Evolutionary conservation across 495 filamentous ascomycete species (phyloP), one percentile per base, ranked within the genome.

Genomic region (Chlorociboria aeruginascens): DNA sequence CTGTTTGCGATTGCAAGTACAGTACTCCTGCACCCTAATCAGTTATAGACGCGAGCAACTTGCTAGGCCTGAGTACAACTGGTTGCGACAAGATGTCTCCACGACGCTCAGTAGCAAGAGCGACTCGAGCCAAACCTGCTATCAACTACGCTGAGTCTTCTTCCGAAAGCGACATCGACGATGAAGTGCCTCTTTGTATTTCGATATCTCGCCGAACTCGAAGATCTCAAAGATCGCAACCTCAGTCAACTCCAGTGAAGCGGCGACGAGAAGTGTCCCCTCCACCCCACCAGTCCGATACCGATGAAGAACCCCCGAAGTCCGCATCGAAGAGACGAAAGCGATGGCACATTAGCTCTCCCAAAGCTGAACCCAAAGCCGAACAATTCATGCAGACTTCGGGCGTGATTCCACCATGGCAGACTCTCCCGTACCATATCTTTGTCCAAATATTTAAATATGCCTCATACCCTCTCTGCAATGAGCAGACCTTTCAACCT

Each of bases 351-450:
- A 32, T 36, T 16, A 32, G 9, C n/a, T 39, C 49, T 13, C 36
- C 49, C 16, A 44, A 42, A 37, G 3, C 42, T 13, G 17, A 8
- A 37, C 43, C 28, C n/a, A 37, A 36, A 13, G 14, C 6, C 45
- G 40, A 40, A 40, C 20, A 25, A 4, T 25, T 25, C 20, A 25
- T 25, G 2, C 20, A 29, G 16, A 46, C 32, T 34, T 44, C 40
- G 10, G 56, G 48, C 12, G 33, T 67, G 30, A 77, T 77, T 32
- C 84, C 79, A 35, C 68, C 74, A 4, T 95, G 85, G 85, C 62
- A 73, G 8, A 73, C 65, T 0, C 63, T 93, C 3, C 86, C 86
- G 1, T 87, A 89, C 51, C 71, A 83, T 16, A 66, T 92, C 3
- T 72, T 86, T 14, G 61, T 83, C 11, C 67, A 80, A 31, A 76